Base-by-base conservation (phyloP, 768 basidiomycete genomes). In the Agaricus blazei region DNA sequence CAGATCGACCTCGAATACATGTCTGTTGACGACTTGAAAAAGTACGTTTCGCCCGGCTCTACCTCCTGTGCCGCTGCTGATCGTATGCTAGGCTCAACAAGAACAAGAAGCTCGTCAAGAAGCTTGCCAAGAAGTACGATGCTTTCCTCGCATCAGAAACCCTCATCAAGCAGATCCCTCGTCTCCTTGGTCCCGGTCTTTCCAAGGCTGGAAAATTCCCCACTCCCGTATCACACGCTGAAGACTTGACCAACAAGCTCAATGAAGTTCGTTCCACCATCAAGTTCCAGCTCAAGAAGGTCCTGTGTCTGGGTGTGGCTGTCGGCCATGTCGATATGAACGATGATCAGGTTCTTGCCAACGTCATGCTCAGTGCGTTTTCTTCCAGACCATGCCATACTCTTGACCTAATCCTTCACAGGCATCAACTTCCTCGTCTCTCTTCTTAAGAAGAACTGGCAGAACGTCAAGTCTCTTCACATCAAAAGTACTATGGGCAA, bases 91-190 rank as follows among this genome's bases (percentile, higher is more conserved):
- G 90, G 75, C 83, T 98, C 62, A 97, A 96, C 88, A 96, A 97
- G 80, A 99, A 98, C 85, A 98, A 99, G 83, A 99, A 99, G 79
- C 91, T 99, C 59, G 97, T 98, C 69, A 99, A 98, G 83, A 97
- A 97, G 80, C 90, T 98, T 64, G 96, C 96, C 63, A 98, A 98
- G 82, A 98, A 98, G 73, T 95, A 98, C 78, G 95, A 99, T 65
- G 94, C 96, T 57, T 99, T 99, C 88, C 78, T 99, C 62, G 84
- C 96, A 36, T 98, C 97, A 56, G 97, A 99, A 73, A 77, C 92
- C 58, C 82, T 99, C 63, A 98, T 99, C 83, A 98, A 97, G 82
- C 96, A 98, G 78, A 98, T 99, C 59, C 97, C 97, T 63, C 96
- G 97, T 95, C 85, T 98, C 51, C 86, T 99, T 59, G 97, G 97